These are phyloP conservation scores for Xylariales sp. DNA, from an alignment of 2,329 filamentous ascomycete genomes.

Conservation along the genomic window DNA sequence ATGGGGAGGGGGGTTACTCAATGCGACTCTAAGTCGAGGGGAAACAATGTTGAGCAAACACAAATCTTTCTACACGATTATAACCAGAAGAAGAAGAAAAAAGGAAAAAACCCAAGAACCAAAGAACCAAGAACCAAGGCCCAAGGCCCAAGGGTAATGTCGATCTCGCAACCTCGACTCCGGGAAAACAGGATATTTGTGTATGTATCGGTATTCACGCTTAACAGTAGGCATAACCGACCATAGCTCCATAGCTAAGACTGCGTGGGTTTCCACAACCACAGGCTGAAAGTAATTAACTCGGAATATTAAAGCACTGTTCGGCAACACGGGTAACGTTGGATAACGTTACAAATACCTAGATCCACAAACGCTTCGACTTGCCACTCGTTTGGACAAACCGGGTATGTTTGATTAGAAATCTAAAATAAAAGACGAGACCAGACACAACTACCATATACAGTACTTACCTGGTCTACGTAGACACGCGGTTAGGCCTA, in stretches of 20 bases:
- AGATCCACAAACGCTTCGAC: constrained; percentile 31
- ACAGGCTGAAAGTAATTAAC: not conserved
- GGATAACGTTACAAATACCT: not conserved
- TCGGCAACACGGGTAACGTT: constrained; percentile 1
- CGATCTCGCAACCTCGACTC: constrained; percentile 21
- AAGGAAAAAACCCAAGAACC: not conserved
- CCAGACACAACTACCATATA: not conserved
- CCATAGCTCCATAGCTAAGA: not conserved
- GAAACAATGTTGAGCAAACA: constrained; percentile 28
- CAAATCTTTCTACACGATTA: not conserved
- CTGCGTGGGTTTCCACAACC: not conserved
- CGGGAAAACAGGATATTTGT: constrained; percentile 4
- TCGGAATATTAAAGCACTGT: constrained; percentile 12
- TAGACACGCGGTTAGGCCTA: too few species aligned
- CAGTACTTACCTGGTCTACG: not conserved
- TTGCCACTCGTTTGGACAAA: constrained; percentile 28
- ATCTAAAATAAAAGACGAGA: constrained; percentile 3
- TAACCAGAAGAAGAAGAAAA: constrained; percentile 13
- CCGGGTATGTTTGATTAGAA: constrained; percentile 37
- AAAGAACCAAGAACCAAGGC: not conserved
- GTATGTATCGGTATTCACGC: constrained; percentile 3
- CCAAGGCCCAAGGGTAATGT: constrained; percentile 2
- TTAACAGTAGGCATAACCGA: not conserved
- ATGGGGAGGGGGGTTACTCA: not conserved
- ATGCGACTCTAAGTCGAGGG: constrained; percentile 21